Base-by-base conservation (phyloP, 129 eudicot genomes). In the Silybum marianum region DNA sequence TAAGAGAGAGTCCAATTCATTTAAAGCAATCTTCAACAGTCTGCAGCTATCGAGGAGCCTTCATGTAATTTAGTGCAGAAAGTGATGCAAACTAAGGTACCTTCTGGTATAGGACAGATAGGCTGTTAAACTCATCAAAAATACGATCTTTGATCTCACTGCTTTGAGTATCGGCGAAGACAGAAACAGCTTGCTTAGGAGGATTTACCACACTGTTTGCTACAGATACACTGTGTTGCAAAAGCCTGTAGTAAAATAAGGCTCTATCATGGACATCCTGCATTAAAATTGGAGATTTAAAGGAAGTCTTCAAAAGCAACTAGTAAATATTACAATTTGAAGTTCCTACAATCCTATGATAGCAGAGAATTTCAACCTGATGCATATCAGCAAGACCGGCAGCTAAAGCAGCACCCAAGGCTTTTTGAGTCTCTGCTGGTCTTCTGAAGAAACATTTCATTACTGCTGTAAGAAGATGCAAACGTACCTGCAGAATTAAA, bases 241-340 rank as follows among this genome's bases (percentile, higher is more conserved):
- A 81, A 84, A 95, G 97, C 86, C 99, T 88, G 80, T 95, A 95
- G 90, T 95, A 95, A 74, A 95, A 92, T 79, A 95, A 79, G 21
- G 98, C 98, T 86, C 99, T 85, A 82, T 95, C 99, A 84, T 90
- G 99, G 46, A 95, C 99, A 93, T 95, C 99, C 98, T 95, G 97
- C 92, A 89, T 16, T 70, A 23, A 70, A 83, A 40, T 3, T 54
- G 3, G 32, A 14, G 30, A 40, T 75, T 74, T 21, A 65, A 63
- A 38, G 7, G 13, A 68, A 71, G 72, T 71, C 23, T 72, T 70
- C 23, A 38, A 58, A 40, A 3, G 21, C 19, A 77, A 22, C 22
- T 77, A 18, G 3, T 60, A 71, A 71, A 72, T 38, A 58, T 42
- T 24, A 65, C 18, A 74, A 9, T 66, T 65, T 73, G 19, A 30